Evolutionary conservation across 257 asterid genomes (phyloP).

Genomic region (Echium plantagineum): DNA sequence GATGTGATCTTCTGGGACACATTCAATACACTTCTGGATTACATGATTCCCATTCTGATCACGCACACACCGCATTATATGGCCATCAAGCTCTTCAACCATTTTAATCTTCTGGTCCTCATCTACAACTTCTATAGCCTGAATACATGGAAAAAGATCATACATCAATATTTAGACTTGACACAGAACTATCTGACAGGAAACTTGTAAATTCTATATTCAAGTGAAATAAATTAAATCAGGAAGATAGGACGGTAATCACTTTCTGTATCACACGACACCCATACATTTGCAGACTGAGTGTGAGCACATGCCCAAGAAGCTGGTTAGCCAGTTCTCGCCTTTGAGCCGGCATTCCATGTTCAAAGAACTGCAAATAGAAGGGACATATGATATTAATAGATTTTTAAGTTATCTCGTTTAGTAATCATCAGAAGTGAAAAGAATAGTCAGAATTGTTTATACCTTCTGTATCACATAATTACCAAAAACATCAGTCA

Average conservation of each 20-base stretch:
- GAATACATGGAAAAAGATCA: background rate
- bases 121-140: slow-evolving; percentile 51
- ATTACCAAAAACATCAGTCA: slow-evolving; percentile 60
- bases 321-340: slow-evolving; percentile 42
- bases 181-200: background rate
- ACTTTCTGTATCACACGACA: slow-evolving; percentile 69
- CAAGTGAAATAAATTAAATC: background rate
- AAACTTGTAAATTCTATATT: background rate
- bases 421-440: background rate
- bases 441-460: background rate
- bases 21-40: slow-evolving; percentile 61
- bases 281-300: slow-evolving; percentile 60
- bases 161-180: background rate
- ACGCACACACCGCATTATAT: slow-evolving; percentile 40
- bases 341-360: slow-evolving; percentile 38
- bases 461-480: slow-evolving; percentile 54
- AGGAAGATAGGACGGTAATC: background rate
- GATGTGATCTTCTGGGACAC: slow-evolving; percentile 39
- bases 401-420: background rate
- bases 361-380: slow-evolving; percentile 34
- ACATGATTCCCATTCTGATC: slow-evolving; percentile 64
- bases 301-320: slow-evolving; percentile 35
- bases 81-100: slow-evolving; percentile 46
- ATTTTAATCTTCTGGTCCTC: slow-evolving; percentile 37
- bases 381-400: background rate